Evolutionary conservation across 2,329 filamentous ascomycete species (phyloP).

Genomic region (Sarocladium oryzae): DNA sequence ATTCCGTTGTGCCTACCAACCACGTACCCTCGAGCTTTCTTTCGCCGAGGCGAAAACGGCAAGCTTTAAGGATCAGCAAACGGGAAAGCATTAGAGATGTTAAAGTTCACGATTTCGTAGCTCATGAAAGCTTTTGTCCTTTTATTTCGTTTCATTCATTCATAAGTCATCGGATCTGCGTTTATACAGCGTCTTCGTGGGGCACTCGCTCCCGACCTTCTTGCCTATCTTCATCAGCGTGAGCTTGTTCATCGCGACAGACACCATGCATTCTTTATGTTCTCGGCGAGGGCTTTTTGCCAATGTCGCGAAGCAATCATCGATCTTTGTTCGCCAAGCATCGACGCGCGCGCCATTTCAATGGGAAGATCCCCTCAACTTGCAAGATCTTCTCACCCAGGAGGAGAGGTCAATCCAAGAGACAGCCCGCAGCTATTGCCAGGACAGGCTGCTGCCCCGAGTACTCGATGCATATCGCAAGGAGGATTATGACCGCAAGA

Average conservation of each 20-base stretch:
- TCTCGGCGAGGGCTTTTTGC: not conserved
- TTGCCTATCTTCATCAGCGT: not conserved
- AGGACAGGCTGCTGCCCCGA: conserved; percentile 78
- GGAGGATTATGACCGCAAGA: conserved; percentile 79
- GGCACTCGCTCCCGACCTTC: not conserved
- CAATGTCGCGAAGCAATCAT: not conserved
- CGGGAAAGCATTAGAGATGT: too few relatives aligned
- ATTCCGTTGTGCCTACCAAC: too few relatives aligned
- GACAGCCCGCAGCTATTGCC: conserved; percentile 88
- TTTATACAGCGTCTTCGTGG: not conserved
- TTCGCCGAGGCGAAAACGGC: not conserved
- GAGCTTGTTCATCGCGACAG: not conserved
- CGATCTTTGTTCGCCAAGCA: not conserved
- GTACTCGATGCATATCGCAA: conserved; percentile 81
- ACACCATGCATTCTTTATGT: not conserved
- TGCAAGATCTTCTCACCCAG: conserved; percentile 72
- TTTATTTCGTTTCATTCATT: not conserved
- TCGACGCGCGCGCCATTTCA: conserved; percentile 50
- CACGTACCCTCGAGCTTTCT: not conserved
- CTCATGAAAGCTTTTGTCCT: too few relatives aligned
- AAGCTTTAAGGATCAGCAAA: too few relatives aligned
- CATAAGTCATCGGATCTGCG: not conserved
- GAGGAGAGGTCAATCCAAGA: conserved; percentile 88
- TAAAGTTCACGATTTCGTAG: too few relatives aligned
- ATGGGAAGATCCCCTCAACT: conserved; percentile 83